A percentile compares a stretch with the other conserved stretches of the same genome.
Evolutionary conservation across 1,284 basidiomycete genomes (phyloP).

Genomic region (Boletus hoseneyae): DNA sequence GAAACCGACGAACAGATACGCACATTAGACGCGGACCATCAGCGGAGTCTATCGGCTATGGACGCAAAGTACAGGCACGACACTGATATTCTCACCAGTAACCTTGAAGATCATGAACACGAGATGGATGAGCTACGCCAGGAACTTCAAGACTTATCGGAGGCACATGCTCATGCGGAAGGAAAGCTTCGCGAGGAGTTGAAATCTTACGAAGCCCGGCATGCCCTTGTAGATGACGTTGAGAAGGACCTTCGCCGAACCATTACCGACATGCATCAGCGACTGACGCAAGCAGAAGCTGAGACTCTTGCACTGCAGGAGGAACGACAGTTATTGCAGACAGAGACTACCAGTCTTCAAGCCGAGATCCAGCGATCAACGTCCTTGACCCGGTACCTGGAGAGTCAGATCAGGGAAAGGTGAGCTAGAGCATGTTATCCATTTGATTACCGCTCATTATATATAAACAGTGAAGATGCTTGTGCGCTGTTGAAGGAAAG

Average conservation of each 20-base stretch:
- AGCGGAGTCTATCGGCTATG: conserved; percentile 17
- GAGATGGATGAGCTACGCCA: conserved; percentile 25
- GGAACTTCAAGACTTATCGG: conserved; percentile 37
- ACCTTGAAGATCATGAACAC: conserved; percentile 27
- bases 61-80: conserved; percentile 20
- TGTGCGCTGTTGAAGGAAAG: conserved; percentile 43
- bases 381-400: conserved; percentile 57
- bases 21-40: conserved; percentile 22
- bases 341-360: conserved; percentile 52
- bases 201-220: conserved; percentile 18
- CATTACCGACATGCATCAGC: conserved; percentile 18
- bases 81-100: conserved; percentile 16
- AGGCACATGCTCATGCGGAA: conserved; percentile 27
- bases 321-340: conserved; percentile 50
- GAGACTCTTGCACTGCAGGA: conserved; percentile 38
- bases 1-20: conserved; percentile 23
- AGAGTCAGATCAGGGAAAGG: conserved; percentile 61
- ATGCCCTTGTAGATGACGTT: conserved; percentile 7
- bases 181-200: conserved; percentile 22
- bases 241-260: conserved; percentile 20
- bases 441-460: conserved; percentile 2
- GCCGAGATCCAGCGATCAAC: conserved; percentile 61
- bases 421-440: conserved; percentile 25
- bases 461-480: conserved; percentile 46
- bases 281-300: conserved; percentile 19